Evolutionary conservation across 371 early-diverging fungal species (phyloP), one percentile per base, ranked within the genome.

Genomic region (Globomyces sp.): DNA sequence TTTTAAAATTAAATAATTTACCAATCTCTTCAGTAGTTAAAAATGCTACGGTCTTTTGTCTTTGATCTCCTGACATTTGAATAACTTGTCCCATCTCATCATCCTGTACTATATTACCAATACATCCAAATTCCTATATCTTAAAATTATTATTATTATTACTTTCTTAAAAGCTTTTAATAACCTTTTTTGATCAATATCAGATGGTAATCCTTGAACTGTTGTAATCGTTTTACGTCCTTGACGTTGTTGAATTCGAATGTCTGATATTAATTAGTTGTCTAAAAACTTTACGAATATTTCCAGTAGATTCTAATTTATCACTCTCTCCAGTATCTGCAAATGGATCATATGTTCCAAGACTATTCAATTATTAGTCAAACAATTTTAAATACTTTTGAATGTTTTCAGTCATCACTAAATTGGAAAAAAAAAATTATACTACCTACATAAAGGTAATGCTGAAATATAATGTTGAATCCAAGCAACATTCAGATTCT

Each of bases 221-320:
- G 96, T 95, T 3, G 99, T 96, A 71, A 95, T 77, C 48, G 95
- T 93, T 85, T 99, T 99, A 76, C 94, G 87, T 66, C 98, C 96
- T 82, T 94, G 96, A 72, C 98, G 91, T 79, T 95, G 97, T 79
- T 96, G 96, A 71, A 96, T 91, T 77, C 99, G 94, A 73, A 97
- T 91, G 80, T 97, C 81, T 80, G 64, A 37, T 24, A 41, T 65
- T 51, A 45, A 6, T 46, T 13, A 51, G 69, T 53, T 11, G 37
- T 58, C 52, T 37, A 36, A 10, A 9, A 58, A 55, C 86, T 89
- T 77, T 89, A 92, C 91, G 91, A 73, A 91, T 89, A 74, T 88
- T 84, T 59, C 85, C 87, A 64, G 80, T 63, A 76, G 75, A 76
- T 71, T 80, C 70, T 74, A 80, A 66, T 75, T 72, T 75, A 59